These are phyloP conservation scores for Podila clonocystis DNA, from an alignment of 192 early-diverging fungal genomes.

Conservation along the genomic window DNA sequence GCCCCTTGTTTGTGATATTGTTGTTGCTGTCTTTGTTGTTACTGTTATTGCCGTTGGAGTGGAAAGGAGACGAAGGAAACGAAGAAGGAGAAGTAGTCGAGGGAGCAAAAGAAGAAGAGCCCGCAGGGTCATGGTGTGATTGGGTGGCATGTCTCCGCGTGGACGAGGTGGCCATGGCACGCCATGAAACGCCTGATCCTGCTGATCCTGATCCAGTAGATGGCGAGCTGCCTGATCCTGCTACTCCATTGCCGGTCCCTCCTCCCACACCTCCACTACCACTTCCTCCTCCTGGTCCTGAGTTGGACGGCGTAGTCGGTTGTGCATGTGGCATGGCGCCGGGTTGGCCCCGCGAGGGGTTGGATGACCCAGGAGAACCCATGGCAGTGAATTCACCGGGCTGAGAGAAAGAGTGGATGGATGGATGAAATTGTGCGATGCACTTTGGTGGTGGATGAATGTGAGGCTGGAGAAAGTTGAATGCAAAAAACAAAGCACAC, in stretches of 20 bases:
- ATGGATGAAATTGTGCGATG: not conserved
- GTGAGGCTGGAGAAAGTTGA: too few species aligned
- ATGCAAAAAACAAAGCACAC: too few species aligned
- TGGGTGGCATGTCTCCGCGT: not conserved
- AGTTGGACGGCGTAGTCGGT: too few species aligned
- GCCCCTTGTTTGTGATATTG: not conserved
- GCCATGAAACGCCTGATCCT: constrained; percentile 1
- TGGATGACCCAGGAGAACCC: too few species aligned
- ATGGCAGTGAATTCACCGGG: too few species aligned
- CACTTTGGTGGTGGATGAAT: not conserved
- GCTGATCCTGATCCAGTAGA: not conserved
- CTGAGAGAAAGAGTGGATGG: too few species aligned
- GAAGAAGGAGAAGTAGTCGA: not conserved
- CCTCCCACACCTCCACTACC: too few species aligned
- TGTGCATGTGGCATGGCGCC: too few species aligned
- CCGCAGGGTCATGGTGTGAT: constrained; percentile 5
- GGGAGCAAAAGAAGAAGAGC: constrained; percentile 1
- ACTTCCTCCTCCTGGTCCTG: too few species aligned
- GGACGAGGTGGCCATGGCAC: not conserved
- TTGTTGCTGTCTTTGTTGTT: not conserved
- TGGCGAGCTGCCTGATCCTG: not conserved
- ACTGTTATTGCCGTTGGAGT: constrained; percentile 6
- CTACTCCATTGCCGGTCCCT: too few species aligned
- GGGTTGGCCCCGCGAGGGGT: too few species aligned
- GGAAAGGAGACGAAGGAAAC: not conserved